Percentiles rank a stretch among this genome's conserved stretches.
Conservation (phyloP, 2,329 filamentous ascomycete species). For the Epichloe brachyelytri region DNA sequence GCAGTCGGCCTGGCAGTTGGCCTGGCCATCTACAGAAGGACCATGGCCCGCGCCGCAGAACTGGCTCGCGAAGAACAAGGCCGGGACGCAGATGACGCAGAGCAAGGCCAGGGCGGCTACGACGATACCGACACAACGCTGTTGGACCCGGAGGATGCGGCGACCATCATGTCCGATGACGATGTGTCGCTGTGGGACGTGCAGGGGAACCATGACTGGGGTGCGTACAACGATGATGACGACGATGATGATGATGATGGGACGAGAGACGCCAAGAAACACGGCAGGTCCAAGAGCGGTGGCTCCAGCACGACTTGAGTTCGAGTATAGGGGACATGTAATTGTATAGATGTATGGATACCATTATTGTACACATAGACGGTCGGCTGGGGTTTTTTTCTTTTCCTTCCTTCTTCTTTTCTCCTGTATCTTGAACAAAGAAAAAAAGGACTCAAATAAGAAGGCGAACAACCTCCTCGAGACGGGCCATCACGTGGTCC, state of each 20-base stretch:
- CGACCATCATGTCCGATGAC: slow-evolving; percentile 44
- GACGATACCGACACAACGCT: slow-evolving; percentile 32
- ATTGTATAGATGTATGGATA: no score
- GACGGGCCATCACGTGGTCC: not conserved
- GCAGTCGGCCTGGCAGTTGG: slow-evolving; percentile 64
- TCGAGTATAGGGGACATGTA: no score
- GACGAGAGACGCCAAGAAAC: slow-evolving; percentile 1
- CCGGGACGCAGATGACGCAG: slow-evolving; percentile 11
- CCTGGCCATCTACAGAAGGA: slow-evolving; percentile 69
- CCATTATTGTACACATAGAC: not conserved
- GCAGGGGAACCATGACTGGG: slow-evolving; percentile 20
- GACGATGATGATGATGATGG: not conserved
- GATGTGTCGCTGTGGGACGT: slow-evolving; percentile 46
- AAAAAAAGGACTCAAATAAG: not conserved
- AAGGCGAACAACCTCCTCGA: not conserved
- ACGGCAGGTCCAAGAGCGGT: not conserved
- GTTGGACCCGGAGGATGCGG: slow-evolving; percentile 35
- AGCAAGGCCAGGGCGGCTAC: slow-evolving; percentile 25
- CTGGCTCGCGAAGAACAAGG: slow-evolving; percentile 37
- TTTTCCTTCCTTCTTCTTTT: no score
- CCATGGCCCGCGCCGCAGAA: slow-evolving; percentile 49
- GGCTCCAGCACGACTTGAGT: not conserved
- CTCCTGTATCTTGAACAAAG: no score
- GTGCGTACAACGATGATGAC: slow-evolving; percentile 18
- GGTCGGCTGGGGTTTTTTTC: no score